Base-by-base conservation (phyloP, 768 basidiomycete species). In the Phylloporus rhodoxanthus region DNA sequence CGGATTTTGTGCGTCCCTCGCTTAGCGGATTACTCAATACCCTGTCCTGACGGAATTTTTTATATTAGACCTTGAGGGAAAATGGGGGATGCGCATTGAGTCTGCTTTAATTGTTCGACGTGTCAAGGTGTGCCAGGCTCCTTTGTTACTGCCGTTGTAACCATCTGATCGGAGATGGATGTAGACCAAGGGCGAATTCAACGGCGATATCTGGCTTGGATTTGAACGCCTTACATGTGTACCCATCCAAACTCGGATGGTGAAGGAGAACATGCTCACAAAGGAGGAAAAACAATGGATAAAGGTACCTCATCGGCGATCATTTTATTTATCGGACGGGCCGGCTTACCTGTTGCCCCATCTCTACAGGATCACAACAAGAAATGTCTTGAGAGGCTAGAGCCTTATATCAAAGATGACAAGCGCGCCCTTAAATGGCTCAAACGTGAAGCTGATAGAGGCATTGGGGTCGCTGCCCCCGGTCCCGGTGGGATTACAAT, bases 141-240 rank as follows among this genome's bases (percentile, higher is more conserved):
- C 38, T 48, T 44, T 25, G 50, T 60, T 26, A 37, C 37, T 39
- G 49, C 47, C 30, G n/a, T 13, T 14, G 28, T 29, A 17, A 0
- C 28, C 7, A 57, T 14, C 47, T 56, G 48, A 55, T 56, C 29
- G n/a, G 38, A 13, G 43, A 40, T 37, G 50, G 8, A 30, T 48
- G 30, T 57, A 89, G 84, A 91, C 88, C 29, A 82, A 75, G 68
- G 77, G 78, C 54, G 74, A 80, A 55, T 85, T 82, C 64, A 85
- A 81, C 53, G 85, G 84, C 23, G 75, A 82, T 58, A 71, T 79
- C 21, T 97, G 91, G 91, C 78, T 91, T 30, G 87, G 85, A 8
- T 97, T 95, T 65, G 90, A 94, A 67, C 84, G 93, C 4, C 73
- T 97, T 57, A 95, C 94, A 2, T 85, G 88, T 70, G 93, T 97